These are phyloP conservation scores for Barnettozyma botsteinii DNA, from an alignment of 805 yeast species.

Conservation along the genomic window DNA sequence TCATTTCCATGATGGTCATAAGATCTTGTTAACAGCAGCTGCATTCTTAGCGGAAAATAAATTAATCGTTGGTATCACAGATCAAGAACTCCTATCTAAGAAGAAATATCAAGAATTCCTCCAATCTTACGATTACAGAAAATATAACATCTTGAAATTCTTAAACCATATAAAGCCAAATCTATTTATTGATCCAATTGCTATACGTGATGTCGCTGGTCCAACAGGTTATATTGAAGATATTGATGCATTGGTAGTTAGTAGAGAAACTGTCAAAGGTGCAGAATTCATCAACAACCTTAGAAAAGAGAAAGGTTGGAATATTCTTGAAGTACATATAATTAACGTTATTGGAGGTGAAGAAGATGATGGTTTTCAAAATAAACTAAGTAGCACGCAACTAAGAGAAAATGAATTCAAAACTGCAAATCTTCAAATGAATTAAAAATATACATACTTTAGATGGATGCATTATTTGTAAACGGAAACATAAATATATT, in stretches of 20 bases:
- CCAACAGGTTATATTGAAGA: slow-evolving; percentile 76
- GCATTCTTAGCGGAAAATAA: slow-evolving; percentile 49
- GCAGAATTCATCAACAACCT: slow-evolving; percentile 65
- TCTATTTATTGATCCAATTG: slow-evolving; percentile 44
- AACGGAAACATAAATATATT: too few species aligned
- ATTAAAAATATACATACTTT: too few species aligned
- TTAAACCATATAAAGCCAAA: slow-evolving; percentile 42
- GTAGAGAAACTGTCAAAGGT: slow-evolving; percentile 74
- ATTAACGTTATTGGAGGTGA: slow-evolving; percentile 65
- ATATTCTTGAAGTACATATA: slow-evolving; percentile 42
- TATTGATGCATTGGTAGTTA: slow-evolving; percentile 76
- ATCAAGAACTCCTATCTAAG: slow-evolving; percentile 60
- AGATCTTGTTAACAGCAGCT: slow-evolving; percentile 69
- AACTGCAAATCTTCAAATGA: not conserved
- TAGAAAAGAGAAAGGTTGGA: slow-evolving; percentile 53
- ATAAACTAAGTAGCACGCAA: slow-evolving; percentile 82
- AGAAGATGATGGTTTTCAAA: slow-evolving; percentile 49
- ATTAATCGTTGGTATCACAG: slow-evolving; percentile 82
- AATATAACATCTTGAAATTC: slow-evolving; percentile 41
- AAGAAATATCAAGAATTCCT: slow-evolving; percentile 67
- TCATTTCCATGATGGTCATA: slow-evolving; percentile 94
- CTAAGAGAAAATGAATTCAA: slow-evolving; percentile 41
- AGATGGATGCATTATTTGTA: too few species aligned
- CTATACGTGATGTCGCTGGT: slow-evolving; percentile 84
- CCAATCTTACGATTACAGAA: slow-evolving; percentile 52